phyloP scores from a whole-genome alignment of 768 basidiomycete species.

The Trametes meyenii region DNA sequence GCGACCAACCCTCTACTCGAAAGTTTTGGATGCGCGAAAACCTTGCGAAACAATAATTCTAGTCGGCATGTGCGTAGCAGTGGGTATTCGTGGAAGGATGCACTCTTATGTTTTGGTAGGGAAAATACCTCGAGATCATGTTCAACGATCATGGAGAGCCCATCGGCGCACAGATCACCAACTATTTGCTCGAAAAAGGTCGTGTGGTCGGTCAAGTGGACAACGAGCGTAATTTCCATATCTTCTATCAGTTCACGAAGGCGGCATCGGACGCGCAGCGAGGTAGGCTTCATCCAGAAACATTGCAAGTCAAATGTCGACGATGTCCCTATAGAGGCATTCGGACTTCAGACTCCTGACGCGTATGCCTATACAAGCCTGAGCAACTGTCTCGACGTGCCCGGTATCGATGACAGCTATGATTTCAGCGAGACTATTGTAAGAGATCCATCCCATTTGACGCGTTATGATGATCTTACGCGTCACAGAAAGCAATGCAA shows the following conservation, averaged over 20 bases:
- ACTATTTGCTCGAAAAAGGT: slow-evolving; percentile 96
- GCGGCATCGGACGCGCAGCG: slow-evolving; percentile 87
- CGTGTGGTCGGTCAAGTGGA: slow-evolving; percentile 96
- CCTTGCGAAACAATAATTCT: slow-evolving; percentile 97
- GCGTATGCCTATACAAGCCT: slow-evolving; percentile 91
- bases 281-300: slow-evolving; percentile 49
- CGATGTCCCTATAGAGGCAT: slow-evolving; percentile 63
- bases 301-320: not conserved
- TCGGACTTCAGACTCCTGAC: slow-evolving; percentile 95
- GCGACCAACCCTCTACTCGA: slow-evolving; percentile 97
- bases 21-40: slow-evolving; percentile 99
- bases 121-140: slow-evolving; percentile 99
- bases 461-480: slow-evolving; percentile 8
- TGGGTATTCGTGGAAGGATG: not conserved
- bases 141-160: slow-evolving; percentile 93
- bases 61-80: slow-evolving; percentile 84
- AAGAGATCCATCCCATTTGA: slow-evolving; percentile 33
- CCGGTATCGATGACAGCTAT: slow-evolving; percentile 84
- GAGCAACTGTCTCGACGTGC: slow-evolving; percentile 90
- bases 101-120: slow-evolving; percentile 48
- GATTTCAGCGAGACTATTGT: slow-evolving; percentile 92
- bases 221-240: slow-evolving; percentile 96
- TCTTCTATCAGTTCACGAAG: slow-evolving; percentile 99
- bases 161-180: slow-evolving; percentile 97
- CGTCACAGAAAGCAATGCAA: slow-evolving; percentile 83